Percentiles rank a stretch among this genome's conserved stretches.
Conservation (phyloP, 164 flowering plant species). For the Sextonia rubra region DNA sequence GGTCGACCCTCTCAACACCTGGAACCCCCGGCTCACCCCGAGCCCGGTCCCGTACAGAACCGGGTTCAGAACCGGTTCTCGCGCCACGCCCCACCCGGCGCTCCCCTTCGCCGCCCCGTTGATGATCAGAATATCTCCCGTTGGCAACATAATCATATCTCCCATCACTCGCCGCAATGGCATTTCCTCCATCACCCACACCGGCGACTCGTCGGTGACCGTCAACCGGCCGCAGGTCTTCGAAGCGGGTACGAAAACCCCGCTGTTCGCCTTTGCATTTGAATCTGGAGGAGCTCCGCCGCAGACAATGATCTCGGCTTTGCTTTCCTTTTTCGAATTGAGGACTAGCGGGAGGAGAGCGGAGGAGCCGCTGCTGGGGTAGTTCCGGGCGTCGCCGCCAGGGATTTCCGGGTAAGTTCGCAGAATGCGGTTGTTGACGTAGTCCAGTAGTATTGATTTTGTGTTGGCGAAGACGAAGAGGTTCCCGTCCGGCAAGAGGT, state of each 20-base stretch:
- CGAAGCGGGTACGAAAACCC: constrained; percentile 28
- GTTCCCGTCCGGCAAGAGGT: constrained; percentile 39
- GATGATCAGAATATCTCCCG: constrained; percentile 42
- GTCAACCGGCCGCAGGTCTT: constrained; percentile 37
- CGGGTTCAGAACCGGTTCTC: constrained; percentile 39
- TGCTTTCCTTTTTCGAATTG: background rate
- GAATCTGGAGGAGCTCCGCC: constrained; percentile 48
- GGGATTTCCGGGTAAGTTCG: constrained; percentile 35
- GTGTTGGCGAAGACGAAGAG: constrained; percentile 55
- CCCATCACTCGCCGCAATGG: constrained; percentile 42
- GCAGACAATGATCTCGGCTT: constrained; percentile 47
- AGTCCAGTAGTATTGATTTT: constrained; percentile 38
- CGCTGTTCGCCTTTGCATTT: constrained; percentile 10
- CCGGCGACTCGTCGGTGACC: constrained; percentile 23
- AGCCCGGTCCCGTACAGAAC: constrained; percentile 31
- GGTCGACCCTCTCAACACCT: constrained; percentile 14
- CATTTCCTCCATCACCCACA: constrained; percentile 55
- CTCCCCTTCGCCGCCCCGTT: constrained; percentile 49
- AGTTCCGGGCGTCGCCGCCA: constrained; percentile 36
- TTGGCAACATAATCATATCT: constrained; percentile 50
- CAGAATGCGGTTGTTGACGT: constrained; percentile 28
- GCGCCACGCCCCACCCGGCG: constrained; percentile 41
- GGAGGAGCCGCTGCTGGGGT: constrained; percentile 51
- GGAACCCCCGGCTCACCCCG: constrained; percentile 11
- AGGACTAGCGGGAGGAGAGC: constrained; percentile 40